phyloP scores from a whole-genome alignment of 495 filamentous ascomycete genomes.

The Penicillium subrubescens region DNA sequence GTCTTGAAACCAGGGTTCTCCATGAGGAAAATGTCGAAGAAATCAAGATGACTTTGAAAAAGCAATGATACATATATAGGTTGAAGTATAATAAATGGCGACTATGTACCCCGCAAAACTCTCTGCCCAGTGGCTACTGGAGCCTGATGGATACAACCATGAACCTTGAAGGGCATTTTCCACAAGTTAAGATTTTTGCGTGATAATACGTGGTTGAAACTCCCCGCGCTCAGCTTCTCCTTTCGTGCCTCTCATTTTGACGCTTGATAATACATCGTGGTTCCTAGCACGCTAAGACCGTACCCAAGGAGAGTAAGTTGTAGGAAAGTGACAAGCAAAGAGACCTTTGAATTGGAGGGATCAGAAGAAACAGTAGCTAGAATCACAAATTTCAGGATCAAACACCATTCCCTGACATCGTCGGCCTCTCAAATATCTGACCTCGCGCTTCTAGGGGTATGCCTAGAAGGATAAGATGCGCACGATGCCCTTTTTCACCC shows the following conservation, averaged over 20 bases:
- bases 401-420: neutral
- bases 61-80: neutral
- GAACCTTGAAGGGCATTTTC: constrained; percentile 4
- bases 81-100: neutral
- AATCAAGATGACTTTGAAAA: neutral
- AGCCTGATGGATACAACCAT: neutral
- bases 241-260: constrained; percentile 9
- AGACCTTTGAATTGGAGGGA: neutral
- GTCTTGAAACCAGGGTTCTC: neutral
- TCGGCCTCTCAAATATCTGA: neutral
- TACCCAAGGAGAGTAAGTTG: constrained; percentile 38
- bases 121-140: neutral
- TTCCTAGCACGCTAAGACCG: constrained; percentile 50
- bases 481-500: neutral
- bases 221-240: neutral
- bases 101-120: neutral
- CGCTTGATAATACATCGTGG: constrained; percentile 66
- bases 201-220: neutral
- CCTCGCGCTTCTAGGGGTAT: neutral
- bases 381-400: neutral
- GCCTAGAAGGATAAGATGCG: neutral
- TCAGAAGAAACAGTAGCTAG: neutral
- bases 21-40: neutral
- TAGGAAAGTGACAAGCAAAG: neutral
- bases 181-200: neutral